Conservation (phyloP, 2,329 filamentous ascomycete genomes). For the Tolypocladium tropicale region DNA sequence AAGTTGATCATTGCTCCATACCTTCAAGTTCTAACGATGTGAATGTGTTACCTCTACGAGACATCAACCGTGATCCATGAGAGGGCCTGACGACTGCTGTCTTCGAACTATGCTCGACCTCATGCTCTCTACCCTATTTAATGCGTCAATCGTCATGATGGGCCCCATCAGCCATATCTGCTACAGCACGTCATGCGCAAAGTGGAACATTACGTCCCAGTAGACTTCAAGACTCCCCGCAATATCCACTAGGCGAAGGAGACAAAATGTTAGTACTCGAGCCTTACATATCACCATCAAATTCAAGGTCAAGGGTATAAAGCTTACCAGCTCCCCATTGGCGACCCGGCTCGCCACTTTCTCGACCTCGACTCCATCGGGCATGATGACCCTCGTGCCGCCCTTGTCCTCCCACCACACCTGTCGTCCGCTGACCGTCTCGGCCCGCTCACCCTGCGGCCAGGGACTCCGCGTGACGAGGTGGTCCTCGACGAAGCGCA, state of each 20-base stretch:
- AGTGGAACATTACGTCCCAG: background rate
- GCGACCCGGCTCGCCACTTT: constrained; percentile 63
- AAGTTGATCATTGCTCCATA: background rate
- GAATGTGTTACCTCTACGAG: background rate
- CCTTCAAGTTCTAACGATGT: too few species aligned
- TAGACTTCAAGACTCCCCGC: constrained; percentile 37
- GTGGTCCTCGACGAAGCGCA: constrained; percentile 77
- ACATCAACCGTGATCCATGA: too few species aligned
- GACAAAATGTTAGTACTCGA: background rate
- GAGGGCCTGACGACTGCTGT: too few species aligned
- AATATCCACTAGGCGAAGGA: constrained; percentile 48
- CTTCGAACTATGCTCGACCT: background rate
- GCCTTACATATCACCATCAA: background rate
- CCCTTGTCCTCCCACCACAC: constrained; percentile 76
- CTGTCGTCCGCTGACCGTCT: constrained; percentile 52
- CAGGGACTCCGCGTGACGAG: constrained; percentile 68
- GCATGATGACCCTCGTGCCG: constrained; percentile 62
- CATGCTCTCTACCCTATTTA: background rate
- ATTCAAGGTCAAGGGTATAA: background rate
- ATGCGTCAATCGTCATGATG: background rate
- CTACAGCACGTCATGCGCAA: too few species aligned
- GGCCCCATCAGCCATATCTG: too few species aligned
- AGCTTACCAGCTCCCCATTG: constrained; percentile 70
- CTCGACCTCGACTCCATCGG: constrained; percentile 68
- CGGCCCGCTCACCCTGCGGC: constrained; percentile 53